Conservation (phyloP, 2,329 filamentous ascomycete species). For the Colletotrichum zoysiae region DNA sequence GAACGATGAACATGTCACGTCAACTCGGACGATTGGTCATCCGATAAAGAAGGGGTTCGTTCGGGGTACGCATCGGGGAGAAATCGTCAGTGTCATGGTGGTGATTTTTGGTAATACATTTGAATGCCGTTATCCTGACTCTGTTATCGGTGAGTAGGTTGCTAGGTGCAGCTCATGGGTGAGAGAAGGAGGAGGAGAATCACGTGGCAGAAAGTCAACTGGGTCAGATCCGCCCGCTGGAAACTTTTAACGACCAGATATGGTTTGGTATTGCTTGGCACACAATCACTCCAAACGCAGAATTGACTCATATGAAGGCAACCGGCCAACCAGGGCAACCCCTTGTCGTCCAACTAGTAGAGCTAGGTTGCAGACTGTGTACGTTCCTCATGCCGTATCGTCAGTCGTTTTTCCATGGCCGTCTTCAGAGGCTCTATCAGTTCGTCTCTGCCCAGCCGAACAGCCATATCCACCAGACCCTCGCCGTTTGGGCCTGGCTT, state of each 20-base stretch:
- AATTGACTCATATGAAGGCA: no score
- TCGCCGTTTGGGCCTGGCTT: not conserved
- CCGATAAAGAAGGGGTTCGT: not conserved
- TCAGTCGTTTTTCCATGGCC: not conserved
- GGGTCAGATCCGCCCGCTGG: no score
- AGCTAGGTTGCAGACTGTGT: not conserved
- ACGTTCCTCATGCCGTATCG: not conserved
- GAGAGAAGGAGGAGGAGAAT: not conserved
- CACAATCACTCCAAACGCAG: no score
- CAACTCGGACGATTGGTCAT: no score
- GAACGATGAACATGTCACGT: not conserved
- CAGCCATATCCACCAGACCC: not conserved
- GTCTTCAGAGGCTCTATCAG: not conserved
- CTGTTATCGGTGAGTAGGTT: not conserved
- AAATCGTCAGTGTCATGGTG: not conserved
- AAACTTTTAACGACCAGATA: no score
- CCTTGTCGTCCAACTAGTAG: no score
- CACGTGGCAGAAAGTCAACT: no score
- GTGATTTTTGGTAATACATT: fast-evolving
- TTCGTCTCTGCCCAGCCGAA: fast-evolving
- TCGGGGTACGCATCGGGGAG: not conserved
- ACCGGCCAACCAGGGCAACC: no score
- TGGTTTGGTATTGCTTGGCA: no score
- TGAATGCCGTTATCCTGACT: not conserved
- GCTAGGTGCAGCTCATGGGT: not conserved